Evolutionary conservation across 1,139 yeast genomes (phyloP).

Genomic region (Debaryomyces psychrophilus): DNA sequence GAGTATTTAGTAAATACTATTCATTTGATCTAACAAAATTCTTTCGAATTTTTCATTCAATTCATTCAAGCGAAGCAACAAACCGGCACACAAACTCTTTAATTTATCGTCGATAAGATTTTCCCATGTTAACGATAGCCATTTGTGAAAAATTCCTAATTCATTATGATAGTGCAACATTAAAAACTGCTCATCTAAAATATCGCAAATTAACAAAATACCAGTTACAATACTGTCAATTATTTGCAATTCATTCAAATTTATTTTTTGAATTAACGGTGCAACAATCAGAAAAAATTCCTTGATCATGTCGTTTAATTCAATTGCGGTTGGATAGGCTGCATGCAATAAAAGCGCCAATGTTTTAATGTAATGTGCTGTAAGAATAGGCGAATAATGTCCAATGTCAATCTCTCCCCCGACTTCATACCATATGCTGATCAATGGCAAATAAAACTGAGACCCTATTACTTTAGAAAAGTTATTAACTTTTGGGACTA

Average conservation of each 20-base stretch:
- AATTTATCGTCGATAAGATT: conserved; percentile 46
- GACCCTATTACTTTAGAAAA: conserved; percentile 52
- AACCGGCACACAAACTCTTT: conserved; percentile 55
- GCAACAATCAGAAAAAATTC: conserved; percentile 51
- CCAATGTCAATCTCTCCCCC: conserved; percentile 50
- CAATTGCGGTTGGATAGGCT: conserved; percentile 56
- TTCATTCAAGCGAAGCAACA: conserved; percentile 42
- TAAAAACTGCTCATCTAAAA: conserved; percentile 42
- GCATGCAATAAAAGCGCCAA: conserved; percentile 57
- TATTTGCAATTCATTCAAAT: conserved; percentile 33
- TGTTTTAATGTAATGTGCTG: conserved; percentile 63
- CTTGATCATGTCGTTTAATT: conserved; percentile 57
- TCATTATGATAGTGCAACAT: conserved; percentile 31
- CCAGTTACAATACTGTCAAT: conserved; percentile 55
- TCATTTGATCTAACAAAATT: conserved; percentile 21
- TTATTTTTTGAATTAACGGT: conserved; percentile 26
- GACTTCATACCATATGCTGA: conserved; percentile 55
- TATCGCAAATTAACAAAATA: conserved; percentile 49
- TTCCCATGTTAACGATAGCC: conserved; percentile 52
- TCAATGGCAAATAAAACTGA: conserved; percentile 57
- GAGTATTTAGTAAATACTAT: conserved; percentile 19
- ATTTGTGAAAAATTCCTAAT: conserved; percentile 36
- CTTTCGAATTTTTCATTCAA: conserved; percentile 20
- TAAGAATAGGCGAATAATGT: conserved; percentile 55
- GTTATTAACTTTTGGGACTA: conserved; percentile 25